A percentile compares a stretch with the other conserved stretches of the same genome.
These are phyloP conservation scores for Russula foetens DNA, from an alignment of 768 basidiomycete genomes.

Conservation along the genomic window DNA sequence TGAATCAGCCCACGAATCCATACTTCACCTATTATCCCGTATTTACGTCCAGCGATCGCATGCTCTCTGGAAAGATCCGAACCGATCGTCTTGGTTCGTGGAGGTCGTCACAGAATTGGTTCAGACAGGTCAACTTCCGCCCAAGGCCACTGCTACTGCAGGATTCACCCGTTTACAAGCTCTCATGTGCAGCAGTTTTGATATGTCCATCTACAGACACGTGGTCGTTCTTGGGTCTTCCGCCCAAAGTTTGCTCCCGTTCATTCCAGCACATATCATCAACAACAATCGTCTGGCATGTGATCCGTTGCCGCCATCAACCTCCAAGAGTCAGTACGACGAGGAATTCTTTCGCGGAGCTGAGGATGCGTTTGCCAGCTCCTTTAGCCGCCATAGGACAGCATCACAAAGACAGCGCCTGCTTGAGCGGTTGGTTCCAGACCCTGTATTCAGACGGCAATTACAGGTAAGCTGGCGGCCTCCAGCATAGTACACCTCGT, in stretches of 20 bases:
- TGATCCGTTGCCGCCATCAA: conserved; percentile 78
- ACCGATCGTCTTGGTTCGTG: conserved; percentile 58
- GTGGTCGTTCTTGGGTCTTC: conserved; percentile 62
- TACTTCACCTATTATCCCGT: conserved; percentile 76
- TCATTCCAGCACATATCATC: conserved; percentile 55
- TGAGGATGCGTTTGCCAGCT: conserved; percentile 40
- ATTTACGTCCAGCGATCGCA: conserved; percentile 78
- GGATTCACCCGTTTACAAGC: conserved; percentile 29
- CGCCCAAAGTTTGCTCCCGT: conserved; percentile 55
- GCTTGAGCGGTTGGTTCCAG: conserved; percentile 50
- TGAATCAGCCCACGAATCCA: conserved; percentile 26
- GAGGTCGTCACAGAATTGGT: conserved; percentile 43
- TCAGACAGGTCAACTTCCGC: conserved; percentile 25
- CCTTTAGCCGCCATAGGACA: conserved; percentile 27
- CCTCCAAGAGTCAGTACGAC: conserved; percentile 54
- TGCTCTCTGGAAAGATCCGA: conserved; percentile 74
- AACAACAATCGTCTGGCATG: conserved; percentile 56
- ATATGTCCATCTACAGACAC: conserved; percentile 62
- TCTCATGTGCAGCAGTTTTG: conserved; percentile 33
- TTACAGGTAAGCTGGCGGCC: conserved; percentile 35
- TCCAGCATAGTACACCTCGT: background rate
- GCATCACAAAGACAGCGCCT: conserved; percentile 43
- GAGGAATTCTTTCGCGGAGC: conserved; percentile 63
- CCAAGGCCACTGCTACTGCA: conserved; percentile 29
- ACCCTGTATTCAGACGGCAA: conserved; percentile 48